Conservation (phyloP, 257 asterid species). For the Lantana camara region DNA sequence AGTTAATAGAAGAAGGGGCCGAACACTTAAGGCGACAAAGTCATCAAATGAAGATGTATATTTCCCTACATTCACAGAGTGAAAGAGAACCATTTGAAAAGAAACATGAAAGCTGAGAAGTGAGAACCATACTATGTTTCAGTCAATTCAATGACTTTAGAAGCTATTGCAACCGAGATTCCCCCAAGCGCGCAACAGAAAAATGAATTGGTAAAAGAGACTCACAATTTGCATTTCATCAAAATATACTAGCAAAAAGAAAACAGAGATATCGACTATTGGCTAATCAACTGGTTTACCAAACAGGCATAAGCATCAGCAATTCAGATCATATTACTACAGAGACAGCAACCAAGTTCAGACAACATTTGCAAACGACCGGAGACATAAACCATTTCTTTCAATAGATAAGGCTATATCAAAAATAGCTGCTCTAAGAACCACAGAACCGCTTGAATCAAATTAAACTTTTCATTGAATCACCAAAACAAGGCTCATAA, state of each 20-base stretch:
- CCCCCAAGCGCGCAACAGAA: background rate
- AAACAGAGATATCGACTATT: background rate
- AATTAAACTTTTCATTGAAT: conserved; percentile 16
- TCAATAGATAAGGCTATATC: background rate
- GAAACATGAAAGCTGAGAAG: too few species aligned
- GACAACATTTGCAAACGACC: background rate
- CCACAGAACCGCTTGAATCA: conserved; percentile 18
- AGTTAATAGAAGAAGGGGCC: background rate
- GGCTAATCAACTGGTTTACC: background rate
- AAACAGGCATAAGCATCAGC: conserved; percentile 7
- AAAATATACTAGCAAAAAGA: background rate
- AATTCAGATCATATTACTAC: background rate
- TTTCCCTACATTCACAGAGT: background rate
- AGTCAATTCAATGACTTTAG: too few species aligned
- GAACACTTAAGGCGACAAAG: background rate
- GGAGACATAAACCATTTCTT: background rate
- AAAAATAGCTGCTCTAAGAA: conserved; percentile 19
- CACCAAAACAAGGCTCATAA: conserved; percentile 36
- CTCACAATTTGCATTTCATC: background rate
- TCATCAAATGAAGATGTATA: background rate
- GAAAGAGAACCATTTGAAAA: background rate
- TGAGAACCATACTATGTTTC: too few species aligned
- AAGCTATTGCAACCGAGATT: too few species aligned
- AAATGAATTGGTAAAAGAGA: background rate
- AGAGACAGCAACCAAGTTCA: background rate